Percentiles rank a stretch among this genome's conserved stretches.
phyloP scores from a whole-genome alignment of 371 early-diverging fungal genomes.

The Mucor plumbeus region DNA sequence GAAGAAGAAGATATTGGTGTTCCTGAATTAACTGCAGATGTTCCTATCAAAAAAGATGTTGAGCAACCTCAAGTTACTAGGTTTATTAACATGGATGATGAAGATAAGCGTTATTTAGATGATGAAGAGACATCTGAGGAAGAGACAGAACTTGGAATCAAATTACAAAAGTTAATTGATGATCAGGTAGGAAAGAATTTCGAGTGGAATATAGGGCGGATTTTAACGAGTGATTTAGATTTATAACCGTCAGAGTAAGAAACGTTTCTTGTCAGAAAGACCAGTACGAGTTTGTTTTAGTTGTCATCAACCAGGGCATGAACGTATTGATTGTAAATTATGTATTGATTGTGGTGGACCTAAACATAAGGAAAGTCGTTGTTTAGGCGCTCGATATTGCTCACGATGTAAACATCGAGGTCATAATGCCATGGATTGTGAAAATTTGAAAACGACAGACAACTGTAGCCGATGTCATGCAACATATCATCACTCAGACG shows the following conservation, averaged over 20 bases:
- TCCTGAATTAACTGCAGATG: not conserved
- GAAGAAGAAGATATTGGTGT: not conserved
- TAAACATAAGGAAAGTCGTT: conserved; percentile 6
- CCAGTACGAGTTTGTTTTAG: conserved; percentile 13
- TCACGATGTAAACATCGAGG: conserved; percentile 23
- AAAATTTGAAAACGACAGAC: not conserved
- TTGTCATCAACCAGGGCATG: conserved; percentile 25
- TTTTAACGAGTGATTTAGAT: not conserved
- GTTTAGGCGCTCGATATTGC: conserved; percentile 18
- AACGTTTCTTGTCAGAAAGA: not conserved
- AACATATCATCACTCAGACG: conserved; percentile 10
- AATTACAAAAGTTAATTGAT: conserved; percentile 26
- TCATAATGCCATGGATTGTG: conserved; percentile 19
- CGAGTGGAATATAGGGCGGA: not conserved
- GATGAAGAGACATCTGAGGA: conserved; percentile 24
- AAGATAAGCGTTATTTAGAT: conserved; percentile 22
- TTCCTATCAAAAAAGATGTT: not conserved
- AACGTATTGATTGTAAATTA: conserved; percentile 9
- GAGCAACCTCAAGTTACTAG: conserved; percentile 15
- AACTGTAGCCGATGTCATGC: conserved; percentile 12
- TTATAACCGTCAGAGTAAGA: conserved; percentile 11
- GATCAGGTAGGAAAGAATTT: conserved; percentile 13
- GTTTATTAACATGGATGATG: conserved; percentile 19
- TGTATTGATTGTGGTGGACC: conserved; percentile 20
- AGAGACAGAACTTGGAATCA: conserved; percentile 15